phyloP scores from a whole-genome alignment of 2,329 filamentous ascomycete species.

The Beauveria pseudobassiana region DNA sequence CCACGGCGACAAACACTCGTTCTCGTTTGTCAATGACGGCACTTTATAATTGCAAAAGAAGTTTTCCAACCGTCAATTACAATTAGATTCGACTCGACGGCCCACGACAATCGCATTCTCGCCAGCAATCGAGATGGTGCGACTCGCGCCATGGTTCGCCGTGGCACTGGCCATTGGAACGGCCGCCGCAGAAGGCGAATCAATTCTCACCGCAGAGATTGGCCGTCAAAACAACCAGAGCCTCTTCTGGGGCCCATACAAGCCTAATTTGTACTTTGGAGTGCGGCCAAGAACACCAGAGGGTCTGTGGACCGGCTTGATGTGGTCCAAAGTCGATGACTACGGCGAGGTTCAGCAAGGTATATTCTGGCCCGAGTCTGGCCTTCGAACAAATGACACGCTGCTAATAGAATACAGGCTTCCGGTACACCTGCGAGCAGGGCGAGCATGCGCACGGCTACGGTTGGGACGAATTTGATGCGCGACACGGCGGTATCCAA shows the following conservation, averaged over 20 bases:
- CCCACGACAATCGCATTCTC: background rate
- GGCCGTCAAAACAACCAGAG: constrained; percentile 64
- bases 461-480: constrained; percentile 96
- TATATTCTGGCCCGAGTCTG: constrained; percentile 32
- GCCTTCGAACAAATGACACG: background rate
- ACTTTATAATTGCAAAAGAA: background rate
- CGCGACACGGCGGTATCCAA: constrained; percentile 77
- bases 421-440: constrained; percentile 94
- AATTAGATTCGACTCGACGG: background rate
- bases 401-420: constrained; percentile 42
- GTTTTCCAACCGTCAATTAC: background rate
- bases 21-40: background rate
- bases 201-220: constrained; percentile 41
- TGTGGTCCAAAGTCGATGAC: constrained; percentile 83
- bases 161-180: constrained; percentile 21
- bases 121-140: constrained; percentile 20
- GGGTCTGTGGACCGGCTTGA: constrained; percentile 71
- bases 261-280: constrained; percentile 91
- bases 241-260: constrained; percentile 92
- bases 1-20: constrained; percentile 1
- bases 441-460: constrained; percentile 90
- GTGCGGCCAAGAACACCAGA: constrained; percentile 74
- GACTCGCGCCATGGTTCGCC: constrained; percentile 24
- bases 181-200: constrained; percentile 22
- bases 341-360: constrained; percentile 69